Evolutionary conservation across 805 yeast genomes (phyloP).

Genomic region (Candida taoyuanica): DNA sequence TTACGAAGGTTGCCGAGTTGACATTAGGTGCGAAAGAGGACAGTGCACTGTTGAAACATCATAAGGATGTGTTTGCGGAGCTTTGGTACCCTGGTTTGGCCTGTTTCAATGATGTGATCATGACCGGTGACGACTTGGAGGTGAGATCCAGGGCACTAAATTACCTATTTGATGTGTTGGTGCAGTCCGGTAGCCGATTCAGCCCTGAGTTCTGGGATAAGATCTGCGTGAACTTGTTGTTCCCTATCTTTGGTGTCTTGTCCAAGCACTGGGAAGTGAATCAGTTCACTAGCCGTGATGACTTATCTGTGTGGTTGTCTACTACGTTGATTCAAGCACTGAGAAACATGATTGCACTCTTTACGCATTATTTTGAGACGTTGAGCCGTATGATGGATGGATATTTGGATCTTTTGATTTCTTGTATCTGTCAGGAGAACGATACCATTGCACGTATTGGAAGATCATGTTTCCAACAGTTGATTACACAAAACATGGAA

Average conservation of each 20-base stretch:
- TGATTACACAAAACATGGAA: constrained; percentile 68
- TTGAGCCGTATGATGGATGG: constrained; percentile 73
- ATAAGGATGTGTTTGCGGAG: constrained; percentile 44
- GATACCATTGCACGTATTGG: constrained; percentile 97
- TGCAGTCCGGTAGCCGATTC: constrained; percentile 75
- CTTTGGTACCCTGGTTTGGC: constrained; percentile 84
- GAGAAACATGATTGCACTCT: constrained; percentile 78
- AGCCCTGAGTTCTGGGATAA: constrained; percentile 75
- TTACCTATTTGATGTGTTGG: constrained; percentile 74
- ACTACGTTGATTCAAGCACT: constrained; percentile 95
- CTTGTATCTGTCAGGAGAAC: constrained; percentile 94
- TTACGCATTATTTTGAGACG: constrained; percentile 75
- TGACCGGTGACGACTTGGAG: constrained; percentile 92
- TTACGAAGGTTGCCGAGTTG: constrained; percentile 51
- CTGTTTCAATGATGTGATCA: constrained; percentile 82
- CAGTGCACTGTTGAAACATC: constrained; percentile 25
- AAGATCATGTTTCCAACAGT: constrained; percentile 75
- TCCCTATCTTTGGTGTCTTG: constrained; percentile 86
- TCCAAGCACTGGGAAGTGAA: constrained; percentile 70
- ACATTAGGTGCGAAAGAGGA: constrained; percentile 28
- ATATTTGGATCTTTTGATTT: constrained; percentile 68
- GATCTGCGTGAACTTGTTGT: constrained; percentile 69
- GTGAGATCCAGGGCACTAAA: constrained; percentile 86
- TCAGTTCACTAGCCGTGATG: constrained; percentile 69
- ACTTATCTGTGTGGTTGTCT: constrained; percentile 90